Evolutionary conservation across 2,329 filamentous ascomycete species (phyloP).

Genomic region (Chrysosporium keratinophilum): DNA sequence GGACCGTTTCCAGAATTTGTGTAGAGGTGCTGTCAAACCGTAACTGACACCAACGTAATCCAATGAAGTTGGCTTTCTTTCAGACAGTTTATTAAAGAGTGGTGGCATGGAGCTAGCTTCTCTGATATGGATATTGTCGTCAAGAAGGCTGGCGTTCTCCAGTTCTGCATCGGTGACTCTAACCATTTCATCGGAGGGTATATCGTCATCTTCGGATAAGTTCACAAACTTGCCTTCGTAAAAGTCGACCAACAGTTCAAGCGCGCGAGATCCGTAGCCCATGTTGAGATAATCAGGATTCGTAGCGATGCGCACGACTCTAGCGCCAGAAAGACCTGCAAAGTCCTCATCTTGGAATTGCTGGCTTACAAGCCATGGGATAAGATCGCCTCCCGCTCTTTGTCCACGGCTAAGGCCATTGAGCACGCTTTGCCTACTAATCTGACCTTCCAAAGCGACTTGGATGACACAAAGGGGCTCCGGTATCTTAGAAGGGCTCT

Average conservation of each 20-base stretch:
- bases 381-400: constrained; percentile 81
- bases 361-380: constrained; percentile 94
- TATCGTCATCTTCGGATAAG: constrained; percentile 59
- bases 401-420: constrained; percentile 82
- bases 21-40: constrained; percentile 73
- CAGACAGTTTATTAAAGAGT: constrained; percentile 76
- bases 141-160: constrained; percentile 61
- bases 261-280: constrained; percentile 85
- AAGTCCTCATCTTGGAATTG: constrained; percentile 98
- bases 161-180: constrained; percentile 76
- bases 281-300: constrained; percentile 86
- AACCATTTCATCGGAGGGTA: constrained; percentile 51
- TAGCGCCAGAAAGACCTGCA: constrained; percentile 79
- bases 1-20: constrained; percentile 93
- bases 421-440: constrained; percentile 83
- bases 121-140: constrained; percentile 80
- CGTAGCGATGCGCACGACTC: constrained; percentile 87
- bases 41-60: constrained; percentile 96
- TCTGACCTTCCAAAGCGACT: constrained; percentile 85
- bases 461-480: constrained; percentile 94
- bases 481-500: constrained; percentile 66
- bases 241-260: constrained; percentile 80
- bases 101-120: constrained; percentile 89
- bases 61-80: constrained; percentile 66
- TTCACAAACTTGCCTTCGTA: constrained; percentile 88